Percentiles rank a stretch among this genome's conserved stretches.
Conservation (phyloP, 495 filamentous ascomycete species). For the Penicillium bialowiezense region DNA sequence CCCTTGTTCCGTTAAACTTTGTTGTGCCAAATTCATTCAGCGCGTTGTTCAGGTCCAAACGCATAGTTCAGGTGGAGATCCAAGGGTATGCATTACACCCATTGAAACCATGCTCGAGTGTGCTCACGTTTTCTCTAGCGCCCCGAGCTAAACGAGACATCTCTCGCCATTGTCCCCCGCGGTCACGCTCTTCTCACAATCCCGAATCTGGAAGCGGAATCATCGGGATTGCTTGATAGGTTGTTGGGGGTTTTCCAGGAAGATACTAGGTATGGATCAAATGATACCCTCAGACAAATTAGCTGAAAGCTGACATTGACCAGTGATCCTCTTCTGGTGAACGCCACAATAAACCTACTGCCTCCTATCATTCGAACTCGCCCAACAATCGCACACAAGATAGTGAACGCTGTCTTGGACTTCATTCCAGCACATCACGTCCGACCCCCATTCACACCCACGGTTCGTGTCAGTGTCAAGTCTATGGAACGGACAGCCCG, state of each 20-base stretch:
- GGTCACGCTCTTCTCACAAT: constrained; percentile 76
- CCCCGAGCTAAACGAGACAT: constrained; percentile 83
- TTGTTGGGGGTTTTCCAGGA: constrained; percentile 86
- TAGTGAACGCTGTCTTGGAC: constrained; percentile 77
- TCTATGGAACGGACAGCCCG: constrained; percentile 93
- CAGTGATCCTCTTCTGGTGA: constrained; percentile 86
- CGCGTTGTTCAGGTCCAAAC: constrained; percentile 90
- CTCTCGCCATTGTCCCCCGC: constrained; percentile 76
- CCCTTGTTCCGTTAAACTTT: constrained; percentile 71
- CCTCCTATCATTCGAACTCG: constrained; percentile 76
- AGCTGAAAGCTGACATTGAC: constrained; percentile 6
- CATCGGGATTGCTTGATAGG: constrained; percentile 83
- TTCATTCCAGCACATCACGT: constrained; percentile 87
- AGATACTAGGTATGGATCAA: constrained; percentile 62
- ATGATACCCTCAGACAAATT: neutral
- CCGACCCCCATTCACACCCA: constrained; percentile 71
- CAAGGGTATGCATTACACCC: constrained; percentile 60
- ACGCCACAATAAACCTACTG: constrained; percentile 87
- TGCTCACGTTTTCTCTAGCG: constrained; percentile 52
- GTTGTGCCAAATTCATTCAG: constrained; percentile 96
- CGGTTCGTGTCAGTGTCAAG: constrained; percentile 74
- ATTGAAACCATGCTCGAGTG: too few species aligned
- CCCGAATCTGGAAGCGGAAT: constrained; percentile 83
- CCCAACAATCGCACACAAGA: constrained; percentile 76
- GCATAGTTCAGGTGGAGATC: constrained; percentile 75